Evolutionary conservation across 2,329 filamentous ascomycete species (phyloP).

Genomic region (Alternaria sp.): DNA sequence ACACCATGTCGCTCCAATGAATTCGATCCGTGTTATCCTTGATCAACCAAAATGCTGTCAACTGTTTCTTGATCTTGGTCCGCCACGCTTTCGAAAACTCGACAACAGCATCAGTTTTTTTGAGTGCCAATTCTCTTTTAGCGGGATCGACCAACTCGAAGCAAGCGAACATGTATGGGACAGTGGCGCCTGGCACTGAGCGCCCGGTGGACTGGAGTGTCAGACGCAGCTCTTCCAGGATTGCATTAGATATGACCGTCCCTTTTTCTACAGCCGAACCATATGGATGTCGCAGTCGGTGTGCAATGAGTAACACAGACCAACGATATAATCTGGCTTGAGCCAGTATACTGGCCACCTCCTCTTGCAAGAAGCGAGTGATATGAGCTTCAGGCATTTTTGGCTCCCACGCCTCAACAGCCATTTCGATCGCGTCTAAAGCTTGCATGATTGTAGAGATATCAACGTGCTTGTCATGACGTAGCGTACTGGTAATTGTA

Average conservation of each 20-base stretch:
- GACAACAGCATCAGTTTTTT: neutral
- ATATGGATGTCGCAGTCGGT: constrained; percentile 14
- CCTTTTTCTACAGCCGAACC: constrained; percentile 7
- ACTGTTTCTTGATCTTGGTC: constrained; percentile 2
- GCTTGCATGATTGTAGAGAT: neutral
- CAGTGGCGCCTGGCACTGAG: neutral
- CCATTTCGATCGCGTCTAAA: constrained; percentile 7
- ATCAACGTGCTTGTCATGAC: constrained; percentile 1
- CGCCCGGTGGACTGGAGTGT: constrained; percentile 1
- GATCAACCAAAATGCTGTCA: constrained; percentile 13
- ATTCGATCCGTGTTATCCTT: constrained; percentile 7
- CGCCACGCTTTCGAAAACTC: constrained; percentile 4
- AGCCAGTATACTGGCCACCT: constrained; percentile 7
- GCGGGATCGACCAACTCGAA: constrained; percentile 5
- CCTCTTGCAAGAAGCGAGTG: constrained; percentile 8
- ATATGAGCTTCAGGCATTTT: neutral
- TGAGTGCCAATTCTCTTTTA: constrained; percentile 6
- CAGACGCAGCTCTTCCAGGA: constrained; percentile 3
- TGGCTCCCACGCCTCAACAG: constrained; percentile 6
- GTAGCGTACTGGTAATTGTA: neutral
- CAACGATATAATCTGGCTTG: constrained; percentile 12
- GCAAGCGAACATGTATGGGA: constrained; percentile 9
- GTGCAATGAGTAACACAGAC: constrained; percentile 8
- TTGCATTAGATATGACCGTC: constrained; percentile 6
- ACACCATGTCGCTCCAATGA: constrained; percentile 13